Percentiles rank a stretch among this genome's conserved stretches.
Evolutionary conservation across 148 eudicot genomes (phyloP).

Genomic region (Polygonum aviculare): DNA sequence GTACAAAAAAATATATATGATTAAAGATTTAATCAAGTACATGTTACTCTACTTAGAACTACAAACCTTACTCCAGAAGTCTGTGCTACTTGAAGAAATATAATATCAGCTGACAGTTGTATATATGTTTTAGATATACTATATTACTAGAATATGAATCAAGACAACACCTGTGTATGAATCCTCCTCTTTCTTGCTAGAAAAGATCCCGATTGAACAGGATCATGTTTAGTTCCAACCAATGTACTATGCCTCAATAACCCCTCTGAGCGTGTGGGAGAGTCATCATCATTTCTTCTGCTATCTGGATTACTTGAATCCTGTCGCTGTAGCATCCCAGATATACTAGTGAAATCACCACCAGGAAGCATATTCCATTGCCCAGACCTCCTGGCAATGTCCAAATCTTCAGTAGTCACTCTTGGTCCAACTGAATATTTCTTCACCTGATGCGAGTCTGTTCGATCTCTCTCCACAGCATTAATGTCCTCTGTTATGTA

Average conservation of each 20-base stretch:
- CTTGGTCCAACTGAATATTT: slow-evolving; percentile 41
- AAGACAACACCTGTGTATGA: slow-evolving; percentile 50
- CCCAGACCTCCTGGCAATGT: slow-evolving; percentile 28
- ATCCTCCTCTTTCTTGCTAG: slow-evolving; percentile 59
- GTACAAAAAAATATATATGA: background rate
- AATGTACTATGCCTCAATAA: slow-evolving; percentile 23
- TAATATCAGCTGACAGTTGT: background rate
- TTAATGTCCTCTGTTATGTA: slow-evolving; percentile 74
- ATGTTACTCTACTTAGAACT: background rate
- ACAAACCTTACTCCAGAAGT: background rate
- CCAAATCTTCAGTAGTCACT: slow-evolving; percentile 32
- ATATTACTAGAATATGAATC: slow-evolving; percentile 11
- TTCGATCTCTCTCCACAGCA: slow-evolving; percentile 47
- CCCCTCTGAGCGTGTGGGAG: slow-evolving; percentile 29
- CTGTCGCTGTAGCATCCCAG: slow-evolving; percentile 23
- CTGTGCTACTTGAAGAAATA: background rate
- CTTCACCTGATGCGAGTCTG: slow-evolving; percentile 34
- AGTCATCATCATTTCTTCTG: slow-evolving; percentile 21
- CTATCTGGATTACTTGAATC: slow-evolving; percentile 23
- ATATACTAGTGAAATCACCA: slow-evolving; percentile 16
- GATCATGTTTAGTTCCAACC: slow-evolving; percentile 34
- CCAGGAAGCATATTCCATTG: slow-evolving; percentile 29
- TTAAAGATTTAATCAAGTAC: background rate
- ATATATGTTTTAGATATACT: background rate
- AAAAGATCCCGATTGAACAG: slow-evolving; percentile 39